These are phyloP conservation scores for Rhodotorula kratochvilovae DNA, from an alignment of 768 basidiomycete genomes.

Conservation along the genomic window DNA sequence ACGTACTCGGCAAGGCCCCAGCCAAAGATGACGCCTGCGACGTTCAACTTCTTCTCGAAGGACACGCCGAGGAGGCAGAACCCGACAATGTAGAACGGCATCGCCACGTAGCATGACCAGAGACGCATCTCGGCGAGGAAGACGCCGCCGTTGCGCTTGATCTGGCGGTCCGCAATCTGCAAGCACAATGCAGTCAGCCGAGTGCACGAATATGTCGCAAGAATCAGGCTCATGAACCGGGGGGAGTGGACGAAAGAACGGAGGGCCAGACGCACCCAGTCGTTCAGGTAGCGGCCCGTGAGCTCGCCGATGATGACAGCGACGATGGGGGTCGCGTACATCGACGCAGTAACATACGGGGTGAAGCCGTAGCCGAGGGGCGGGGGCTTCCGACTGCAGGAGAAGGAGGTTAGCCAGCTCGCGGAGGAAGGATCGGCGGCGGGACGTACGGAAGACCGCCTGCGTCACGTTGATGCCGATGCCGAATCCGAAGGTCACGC, in stretches of 20 bases:
- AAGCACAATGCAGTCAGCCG: not conserved
- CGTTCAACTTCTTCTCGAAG: slow-evolving; percentile 34
- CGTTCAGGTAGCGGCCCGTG: slow-evolving; percentile 56
- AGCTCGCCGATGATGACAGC: slow-evolving; percentile 58
- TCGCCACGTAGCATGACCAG: slow-evolving; percentile 56
- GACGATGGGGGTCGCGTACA: slow-evolving; percentile 48
- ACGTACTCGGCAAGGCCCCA: slow-evolving; percentile 57
- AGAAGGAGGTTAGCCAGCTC: not conserved
- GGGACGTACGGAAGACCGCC: slow-evolving; percentile 50
- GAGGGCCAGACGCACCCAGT: slow-evolving; percentile 44
- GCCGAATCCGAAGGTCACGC: slow-evolving; percentile 61
- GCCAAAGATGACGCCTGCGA: slow-evolving; percentile 56
- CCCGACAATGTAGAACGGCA: slow-evolving; percentile 52
- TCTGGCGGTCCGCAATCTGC: slow-evolving; percentile 52
- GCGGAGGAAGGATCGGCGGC: too few relatives aligned
- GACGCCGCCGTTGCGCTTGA: slow-evolving; percentile 57
- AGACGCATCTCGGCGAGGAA: slow-evolving; percentile 55
- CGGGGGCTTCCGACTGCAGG: slow-evolving; percentile 53
- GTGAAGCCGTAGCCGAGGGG: slow-evolving; percentile 56
- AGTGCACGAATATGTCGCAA: not conserved
- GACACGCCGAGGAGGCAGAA: slow-evolving; percentile 55
- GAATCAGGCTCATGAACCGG: too few relatives aligned
- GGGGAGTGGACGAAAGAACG: not conserved
- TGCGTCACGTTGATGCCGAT: slow-evolving; percentile 56
- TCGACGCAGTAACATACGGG: slow-evolving; percentile 54